Base-by-base conservation (phyloP, 2,329 filamentous ascomycete species). In the Aspergillus persii region DNA sequence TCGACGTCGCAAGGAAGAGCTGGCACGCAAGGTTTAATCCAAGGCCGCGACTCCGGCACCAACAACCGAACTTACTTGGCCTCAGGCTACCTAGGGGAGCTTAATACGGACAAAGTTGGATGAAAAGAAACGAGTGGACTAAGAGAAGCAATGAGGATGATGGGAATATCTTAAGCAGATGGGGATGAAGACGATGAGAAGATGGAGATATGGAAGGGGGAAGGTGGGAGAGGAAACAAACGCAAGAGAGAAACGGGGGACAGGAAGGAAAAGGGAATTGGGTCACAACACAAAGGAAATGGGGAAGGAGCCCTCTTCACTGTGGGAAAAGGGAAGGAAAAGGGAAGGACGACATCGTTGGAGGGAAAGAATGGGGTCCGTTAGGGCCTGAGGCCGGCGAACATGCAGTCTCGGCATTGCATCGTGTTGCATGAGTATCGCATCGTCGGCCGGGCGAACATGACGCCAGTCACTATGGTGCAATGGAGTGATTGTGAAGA, bases 221-320 rank as follows among this genome's bases (percentile, higher is more conserved):
- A 12, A 48, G 48, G 27, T 36, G 48, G 23, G 30, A 54, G 31
- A 39, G 15, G 8, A 50, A 57, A 26, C 52, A 56, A 18, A 26
- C 29, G 36, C 39, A 46, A 47, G 44, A 31, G 54, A 33, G 57
- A 56, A 54, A 8, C 49, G 47, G 18, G 29, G 12, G 30, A n/a
- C 30, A 36, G 49, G 15, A 29, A 23, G 39, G 30, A 36, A 49
- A 66, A 36, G 59, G 58, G 58, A 59, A 60, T 59, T 60, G 67
- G 18, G 65, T 63, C 61, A 61, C 50, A 61, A 31, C 47, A 58
- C 12, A 8, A 52, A 39, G 47, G 39, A 51, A 9, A 54, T 8
- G 44, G 29, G 18, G 44, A 23, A 53, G 59, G 52, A 61, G 53
- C 55, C 62, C 26, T 8, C 44, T 47, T 47, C 44, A 47, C 44